These are phyloP conservation scores for Fusarium sp. DNA, from an alignment of 2,329 filamentous ascomycete genomes.

Conservation along the genomic window DNA sequence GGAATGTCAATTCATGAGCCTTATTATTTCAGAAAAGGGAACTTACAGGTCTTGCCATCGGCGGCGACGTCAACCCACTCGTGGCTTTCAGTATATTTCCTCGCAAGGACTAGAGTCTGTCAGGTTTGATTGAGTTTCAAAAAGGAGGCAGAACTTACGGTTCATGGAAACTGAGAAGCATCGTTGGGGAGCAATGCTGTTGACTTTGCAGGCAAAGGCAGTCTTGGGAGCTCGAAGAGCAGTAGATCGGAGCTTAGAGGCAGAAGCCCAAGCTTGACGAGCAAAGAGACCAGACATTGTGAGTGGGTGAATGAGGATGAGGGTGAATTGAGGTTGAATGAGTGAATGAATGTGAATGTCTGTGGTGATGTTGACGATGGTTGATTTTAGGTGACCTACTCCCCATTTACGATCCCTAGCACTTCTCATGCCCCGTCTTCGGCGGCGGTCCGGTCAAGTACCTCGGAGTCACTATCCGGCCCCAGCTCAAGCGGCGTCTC, in stretches of 20 bases:
- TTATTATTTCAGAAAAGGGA: no score
- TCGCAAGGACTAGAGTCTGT: slow-evolving; percentile 26
- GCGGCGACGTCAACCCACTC: slow-evolving; percentile 84
- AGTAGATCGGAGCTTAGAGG: slow-evolving; percentile 36
- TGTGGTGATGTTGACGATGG: not conserved
- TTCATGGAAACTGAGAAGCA: slow-evolving; percentile 40
- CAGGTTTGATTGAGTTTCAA: not conserved
- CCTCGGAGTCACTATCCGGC: slow-evolving; percentile 37
- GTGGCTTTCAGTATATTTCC: slow-evolving; percentile 83
- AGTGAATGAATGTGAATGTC: not conserved
- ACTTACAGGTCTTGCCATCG: slow-evolving; percentile 66
- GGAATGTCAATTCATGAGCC: not conserved
- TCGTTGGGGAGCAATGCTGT: slow-evolving; percentile 30
- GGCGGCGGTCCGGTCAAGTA: slow-evolving; percentile 30
- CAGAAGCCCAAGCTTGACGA: slow-evolving; percentile 38
- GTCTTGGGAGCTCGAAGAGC: slow-evolving; percentile 31
- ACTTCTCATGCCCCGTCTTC: slow-evolving; percentile 12
- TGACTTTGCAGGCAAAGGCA: slow-evolving; percentile 25
- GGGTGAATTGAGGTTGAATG: not conserved
- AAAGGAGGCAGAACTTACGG: slow-evolving; percentile 14
- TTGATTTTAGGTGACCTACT: slow-evolving; percentile 6
- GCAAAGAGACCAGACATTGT: slow-evolving; percentile 40
- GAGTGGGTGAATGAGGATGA: not conserved
- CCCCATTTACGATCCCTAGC: slow-evolving; percentile 13
- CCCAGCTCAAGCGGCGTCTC: slow-evolving; percentile 15